Evolutionary conservation across 257 asterid species (phyloP).

Genomic region (Leptodermis oblonga): DNA sequence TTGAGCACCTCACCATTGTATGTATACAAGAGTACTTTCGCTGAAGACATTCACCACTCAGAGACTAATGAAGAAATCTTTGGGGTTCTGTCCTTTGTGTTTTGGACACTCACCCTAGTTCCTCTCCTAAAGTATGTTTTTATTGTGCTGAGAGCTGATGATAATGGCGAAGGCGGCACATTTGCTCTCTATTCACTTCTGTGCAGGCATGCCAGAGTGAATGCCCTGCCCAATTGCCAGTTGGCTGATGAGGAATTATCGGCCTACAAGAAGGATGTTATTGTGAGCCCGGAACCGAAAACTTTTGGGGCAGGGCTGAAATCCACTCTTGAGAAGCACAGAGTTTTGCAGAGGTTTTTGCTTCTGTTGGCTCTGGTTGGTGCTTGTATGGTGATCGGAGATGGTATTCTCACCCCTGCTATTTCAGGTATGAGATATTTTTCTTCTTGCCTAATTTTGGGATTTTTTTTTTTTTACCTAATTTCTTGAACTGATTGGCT

Average conservation of each 20-base stretch:
- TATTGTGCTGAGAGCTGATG: constrained; percentile 88
- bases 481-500: constrained; percentile 6
- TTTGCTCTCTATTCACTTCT: constrained; percentile 82
- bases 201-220: constrained; percentile 78
- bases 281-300: constrained; percentile 46
- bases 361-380: constrained; percentile 76
- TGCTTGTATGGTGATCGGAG: constrained; percentile 99
- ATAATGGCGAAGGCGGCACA: constrained; percentile 95
- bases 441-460: neutral
- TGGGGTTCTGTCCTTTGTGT: constrained; percentile 78
- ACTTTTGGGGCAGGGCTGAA: constrained; percentile 63
- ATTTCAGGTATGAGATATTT: constrained; percentile 52
- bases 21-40: constrained; percentile 85
- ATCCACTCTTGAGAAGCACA: constrained; percentile 57
- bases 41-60: constrained; percentile 71
- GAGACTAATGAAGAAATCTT: constrained; percentile 77
- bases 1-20: constrained; percentile 85
- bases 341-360: constrained; percentile 70
- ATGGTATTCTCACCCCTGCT: constrained; percentile 82
- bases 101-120: constrained; percentile 81
- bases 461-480: neutral
- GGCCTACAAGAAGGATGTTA: constrained; percentile 57
- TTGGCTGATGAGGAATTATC: constrained; percentile 77
- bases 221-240: constrained; percentile 74
- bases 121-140: constrained; percentile 81